Conservation (phyloP, 2,329 filamentous ascomycete genomes). For the Ascocoryne sarcoides region DNA sequence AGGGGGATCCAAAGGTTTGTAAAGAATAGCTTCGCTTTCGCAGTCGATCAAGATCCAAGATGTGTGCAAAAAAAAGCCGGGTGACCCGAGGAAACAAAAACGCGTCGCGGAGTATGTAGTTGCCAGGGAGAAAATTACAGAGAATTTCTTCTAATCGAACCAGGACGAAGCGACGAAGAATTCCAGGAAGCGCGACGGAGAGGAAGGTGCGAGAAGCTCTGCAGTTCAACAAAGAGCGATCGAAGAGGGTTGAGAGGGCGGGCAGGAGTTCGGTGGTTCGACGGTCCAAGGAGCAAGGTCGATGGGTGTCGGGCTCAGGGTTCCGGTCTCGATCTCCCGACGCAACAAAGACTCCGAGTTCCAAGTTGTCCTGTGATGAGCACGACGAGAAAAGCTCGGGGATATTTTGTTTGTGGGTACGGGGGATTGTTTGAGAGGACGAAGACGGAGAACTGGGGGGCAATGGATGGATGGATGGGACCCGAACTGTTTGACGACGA, state of each 20-base stretch:
- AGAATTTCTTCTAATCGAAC: conserved; percentile 8
- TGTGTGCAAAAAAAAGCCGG: conserved; percentile 19
- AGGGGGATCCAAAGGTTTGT: conserved; percentile 15
- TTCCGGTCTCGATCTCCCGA: no score
- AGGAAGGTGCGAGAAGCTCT: conserved; percentile 20
- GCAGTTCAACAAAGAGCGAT: conserved; percentile 24
- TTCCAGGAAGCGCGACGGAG: not conserved
- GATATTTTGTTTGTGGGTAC: not conserved
- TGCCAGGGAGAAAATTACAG: conserved; percentile 20
- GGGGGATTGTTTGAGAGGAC: not conserved
- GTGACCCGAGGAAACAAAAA: conserved; percentile 18
- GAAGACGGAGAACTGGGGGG: conserved; percentile 4
- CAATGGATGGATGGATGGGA: conserved; percentile 4
- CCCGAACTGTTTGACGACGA: not conserved
- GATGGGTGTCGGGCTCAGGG: not conserved
- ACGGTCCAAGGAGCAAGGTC: not conserved
- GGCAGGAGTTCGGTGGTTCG: conserved; percentile 1
- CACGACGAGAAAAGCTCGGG: not conserved
- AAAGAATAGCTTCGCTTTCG: conserved; percentile 20
- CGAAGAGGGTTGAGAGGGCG: conserved; percentile 15
- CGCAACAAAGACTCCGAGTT: no score
- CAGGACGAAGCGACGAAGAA: conserved; percentile 1
- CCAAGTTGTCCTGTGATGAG: no score
- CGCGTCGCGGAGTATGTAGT: conserved; percentile 20
- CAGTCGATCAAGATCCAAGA: conserved; percentile 22